A percentile compares a stretch with the other conserved stretches of the same genome.
phyloP scores from a whole-genome alignment of 441 rosid genomes.

The Theobroma grandiflorum region DNA sequence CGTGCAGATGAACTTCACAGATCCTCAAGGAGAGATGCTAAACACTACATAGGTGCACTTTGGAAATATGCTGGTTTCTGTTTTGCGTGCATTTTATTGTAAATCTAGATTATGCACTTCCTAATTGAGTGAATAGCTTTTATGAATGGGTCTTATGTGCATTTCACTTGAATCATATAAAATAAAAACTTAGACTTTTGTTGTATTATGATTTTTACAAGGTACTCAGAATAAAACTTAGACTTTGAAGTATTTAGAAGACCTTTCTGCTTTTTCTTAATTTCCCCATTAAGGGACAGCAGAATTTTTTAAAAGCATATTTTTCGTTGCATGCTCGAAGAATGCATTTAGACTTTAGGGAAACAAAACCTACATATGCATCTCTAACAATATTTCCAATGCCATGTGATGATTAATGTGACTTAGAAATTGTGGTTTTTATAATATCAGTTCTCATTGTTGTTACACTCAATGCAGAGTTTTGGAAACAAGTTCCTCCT shows the following conservation, averaged over 20 bases:
- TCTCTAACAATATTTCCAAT: not conserved
- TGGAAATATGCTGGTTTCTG: constrained; percentile 2
- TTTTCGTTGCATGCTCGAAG: not conserved
- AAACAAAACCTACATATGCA: not conserved
- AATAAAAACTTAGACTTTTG: not conserved
- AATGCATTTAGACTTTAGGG: constrained; percentile 10
- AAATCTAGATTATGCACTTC: not conserved
- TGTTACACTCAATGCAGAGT: constrained; percentile 54
- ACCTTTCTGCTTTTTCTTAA: not conserved
- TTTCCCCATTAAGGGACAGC: not conserved
- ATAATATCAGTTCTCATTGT: constrained; percentile 17
- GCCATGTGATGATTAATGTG: not conserved
- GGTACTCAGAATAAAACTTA: not conserved
- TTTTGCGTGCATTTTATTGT: not conserved
- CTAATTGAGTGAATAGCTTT: not conserved
- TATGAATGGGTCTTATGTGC: not conserved
- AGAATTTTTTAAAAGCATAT: not conserved
- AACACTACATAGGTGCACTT: constrained; percentile 88
- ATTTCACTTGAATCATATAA: not conserved
- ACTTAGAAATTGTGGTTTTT: not conserved
- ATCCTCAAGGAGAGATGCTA: constrained; percentile 80
- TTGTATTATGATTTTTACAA: not conserved
- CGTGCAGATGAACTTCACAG: constrained; percentile 74
- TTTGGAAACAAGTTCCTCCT: constrained; percentile 88
- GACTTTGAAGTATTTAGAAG: not conserved